A percentile compares a stretch with the other conserved stretches of the same genome.
These are phyloP conservation scores for Talaromyces sp. DNA, from an alignment of 2,329 filamentous ascomycete genomes.

Conservation along the genomic window DNA sequence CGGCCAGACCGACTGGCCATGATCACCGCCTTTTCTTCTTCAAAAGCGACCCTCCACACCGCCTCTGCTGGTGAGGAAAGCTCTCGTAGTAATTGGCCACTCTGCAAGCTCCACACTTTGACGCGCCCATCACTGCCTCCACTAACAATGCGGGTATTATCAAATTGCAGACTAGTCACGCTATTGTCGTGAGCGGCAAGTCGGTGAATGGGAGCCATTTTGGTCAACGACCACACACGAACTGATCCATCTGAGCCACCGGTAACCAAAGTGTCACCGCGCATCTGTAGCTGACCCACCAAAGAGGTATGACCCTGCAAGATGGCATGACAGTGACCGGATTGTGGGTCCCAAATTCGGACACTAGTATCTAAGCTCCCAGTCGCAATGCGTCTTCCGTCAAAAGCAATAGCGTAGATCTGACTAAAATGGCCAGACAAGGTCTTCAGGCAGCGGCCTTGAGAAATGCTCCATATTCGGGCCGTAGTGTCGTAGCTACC, in stretches of 20 bases:
- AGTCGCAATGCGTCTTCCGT: slow-evolving; percentile 89
- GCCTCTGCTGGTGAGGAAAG: slow-evolving; percentile 89
- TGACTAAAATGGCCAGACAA: slow-evolving; percentile 95
- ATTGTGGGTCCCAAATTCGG: slow-evolving; percentile 90
- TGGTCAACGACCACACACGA: slow-evolving; percentile 90
- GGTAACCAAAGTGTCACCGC: slow-evolving; percentile 90
- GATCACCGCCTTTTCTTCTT: slow-evolving; percentile 96
- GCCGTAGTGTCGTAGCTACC: slow-evolving; percentile 98
- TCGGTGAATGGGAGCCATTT: slow-evolving; percentile 88
- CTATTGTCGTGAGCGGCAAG: slow-evolving; percentile 97
- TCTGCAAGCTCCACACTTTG: slow-evolving; percentile 97
- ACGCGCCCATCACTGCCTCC: slow-evolving; percentile 96
- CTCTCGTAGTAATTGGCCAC: slow-evolving; percentile 85
- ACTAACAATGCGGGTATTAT: slow-evolving; percentile 91
- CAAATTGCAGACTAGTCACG: slow-evolving; percentile 95
- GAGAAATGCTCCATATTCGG: slow-evolving; percentile 95
- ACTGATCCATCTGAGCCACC: slow-evolving; percentile 96
- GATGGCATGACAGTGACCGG: slow-evolving; percentile 85
- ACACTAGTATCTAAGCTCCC: slow-evolving; percentile 97
- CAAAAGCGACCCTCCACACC: slow-evolving; percentile 97
- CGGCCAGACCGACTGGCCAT: slow-evolving; percentile 82
- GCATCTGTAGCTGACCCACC: slow-evolving; percentile 94
- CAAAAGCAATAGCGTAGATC: slow-evolving; percentile 98
- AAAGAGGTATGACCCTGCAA: slow-evolving; percentile 96
- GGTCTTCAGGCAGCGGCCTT: slow-evolving; percentile 88